Percentiles rank a stretch among this genome's conserved stretches.
Evolutionary conservation across 2,329 filamentous ascomycete species (phyloP).

Genomic region (Talaromyces sp.): DNA sequence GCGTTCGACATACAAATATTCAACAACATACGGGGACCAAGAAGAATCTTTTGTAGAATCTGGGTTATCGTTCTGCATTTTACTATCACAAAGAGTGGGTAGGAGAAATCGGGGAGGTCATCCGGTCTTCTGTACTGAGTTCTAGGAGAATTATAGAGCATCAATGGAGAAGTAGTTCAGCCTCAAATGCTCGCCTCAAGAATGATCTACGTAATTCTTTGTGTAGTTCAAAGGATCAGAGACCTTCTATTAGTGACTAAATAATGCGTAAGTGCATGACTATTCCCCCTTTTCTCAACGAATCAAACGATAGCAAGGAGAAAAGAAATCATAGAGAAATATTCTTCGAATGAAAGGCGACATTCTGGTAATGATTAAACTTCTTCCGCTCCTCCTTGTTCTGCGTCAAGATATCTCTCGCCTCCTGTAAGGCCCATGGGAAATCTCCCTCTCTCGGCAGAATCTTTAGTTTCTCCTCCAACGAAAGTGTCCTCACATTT

Average conservation of each 20-base stretch:
- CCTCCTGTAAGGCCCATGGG: constrained; percentile 38
- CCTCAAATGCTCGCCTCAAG: too few species aligned
- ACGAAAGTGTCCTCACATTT: constrained; percentile 21
- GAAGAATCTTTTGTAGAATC: too few species aligned
- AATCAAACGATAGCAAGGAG: background rate
- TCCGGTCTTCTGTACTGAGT: too few species aligned
- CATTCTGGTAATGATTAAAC: constrained; percentile 30
- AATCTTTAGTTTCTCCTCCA: constrained; percentile 21
- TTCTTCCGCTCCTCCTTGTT: constrained; percentile 22
- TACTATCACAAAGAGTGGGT: too few species aligned
- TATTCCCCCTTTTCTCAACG: background rate
- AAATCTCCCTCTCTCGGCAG: constrained; percentile 23
- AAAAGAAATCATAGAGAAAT: constrained; percentile 10
- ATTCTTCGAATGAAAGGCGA: constrained; percentile 29
- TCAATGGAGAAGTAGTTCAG: too few species aligned
- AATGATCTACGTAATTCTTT: background rate
- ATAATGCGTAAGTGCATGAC: background rate
- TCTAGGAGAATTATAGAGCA: too few species aligned
- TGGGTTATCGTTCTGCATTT: too few species aligned
- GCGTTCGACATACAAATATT: too few species aligned
- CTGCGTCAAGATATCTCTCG: constrained; percentile 33
- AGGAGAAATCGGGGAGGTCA: too few species aligned
- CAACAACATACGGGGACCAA: too few species aligned
- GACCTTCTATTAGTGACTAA: background rate
- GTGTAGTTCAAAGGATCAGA: background rate